These are phyloP conservation scores for Malassezia arunalokei DNA, from an alignment of 1,284 basidiomycete species.

Conservation along the genomic window DNA sequence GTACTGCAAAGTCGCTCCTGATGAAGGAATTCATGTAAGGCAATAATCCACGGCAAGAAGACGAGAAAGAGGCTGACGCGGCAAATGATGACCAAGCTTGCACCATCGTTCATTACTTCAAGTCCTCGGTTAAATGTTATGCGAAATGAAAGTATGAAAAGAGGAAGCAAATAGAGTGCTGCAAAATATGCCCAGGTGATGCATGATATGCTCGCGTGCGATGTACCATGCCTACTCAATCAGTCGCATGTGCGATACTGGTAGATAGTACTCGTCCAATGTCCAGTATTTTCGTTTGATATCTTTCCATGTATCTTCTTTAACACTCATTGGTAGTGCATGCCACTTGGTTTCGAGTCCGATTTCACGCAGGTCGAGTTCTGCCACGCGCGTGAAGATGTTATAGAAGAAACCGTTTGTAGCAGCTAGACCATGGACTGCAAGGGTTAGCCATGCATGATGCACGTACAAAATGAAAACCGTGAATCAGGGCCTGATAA, in stretches of 20 bases:
- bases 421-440: constrained; percentile 79
- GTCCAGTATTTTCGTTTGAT: constrained; percentile 38
- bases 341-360: constrained; percentile 64
- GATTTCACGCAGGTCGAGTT: constrained; percentile 69
- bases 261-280: constrained; percentile 24
- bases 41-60: constrained; percentile 25
- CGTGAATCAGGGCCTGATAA: constrained; percentile 63
- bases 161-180: background rate
- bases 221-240: background rate
- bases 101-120: background rate
- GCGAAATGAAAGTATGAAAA: too few species aligned
- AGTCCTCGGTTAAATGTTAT: too few species aligned
- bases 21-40: too few species aligned
- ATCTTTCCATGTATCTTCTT: constrained; percentile 36
- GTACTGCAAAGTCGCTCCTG: too few species aligned
- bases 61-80: constrained; percentile 17
- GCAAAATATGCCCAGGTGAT: too few species aligned
- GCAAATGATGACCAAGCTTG: background rate
- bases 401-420: constrained; percentile 72
- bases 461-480: constrained; percentile 57
- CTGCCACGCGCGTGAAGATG: constrained; percentile 73
- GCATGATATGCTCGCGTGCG: too few species aligned
- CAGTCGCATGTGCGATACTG: constrained; percentile 19
- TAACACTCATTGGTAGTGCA: constrained; percentile 51
- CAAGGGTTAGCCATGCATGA: background rate